Evolutionary conservation across 305 asterid genomes (phyloP), one percentile per base, ranked within the genome.

Genomic region (Fraxinus albicans): DNA sequence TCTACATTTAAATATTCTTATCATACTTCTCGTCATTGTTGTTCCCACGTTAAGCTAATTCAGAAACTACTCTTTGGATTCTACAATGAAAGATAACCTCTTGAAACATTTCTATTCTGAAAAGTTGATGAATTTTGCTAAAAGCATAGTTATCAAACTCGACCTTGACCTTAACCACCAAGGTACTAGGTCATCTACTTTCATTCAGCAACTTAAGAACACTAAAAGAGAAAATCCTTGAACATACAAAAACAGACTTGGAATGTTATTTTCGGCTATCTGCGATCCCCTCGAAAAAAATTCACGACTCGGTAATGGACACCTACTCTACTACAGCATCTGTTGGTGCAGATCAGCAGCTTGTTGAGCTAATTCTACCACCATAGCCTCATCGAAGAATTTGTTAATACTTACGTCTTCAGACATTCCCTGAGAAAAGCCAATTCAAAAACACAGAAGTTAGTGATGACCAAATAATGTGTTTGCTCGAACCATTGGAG

Each of bases 341-440:
- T 96, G 98, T 81, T 76, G 94, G 87, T 94, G 98, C 76, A 91
- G 90, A 89, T 96, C 98, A 5, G 97, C 98, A 77, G 94, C 98
- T 89, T 94, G 98, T 80, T 92, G 97, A 21, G 99, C 99, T 60
- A 96, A 94, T 86, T 96, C 97, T 73, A 90, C 96, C 86, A 94
- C 93, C 99, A 96, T 96, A 15, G 98, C 98, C 87, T 96, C 99
- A 2, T 96, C 99, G 12, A 94, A 96, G 88, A 94, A 96, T 86
- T 96, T 96, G 81, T 93, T 94, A 81, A 94, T 93, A 90, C 95
- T 91, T 60, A 93, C 99, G 72, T 94, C 99, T 83, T 96, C 99
- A 1, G 98, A 94, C 98, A 96, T 96, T 78, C 99, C 98, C 99
- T 96, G 91, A 63, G 44, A 84, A 80, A 77, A 58, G 5, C 23